Evolutionary conservation across 2,329 filamentous ascomycete genomes (phyloP).

Genomic region (Metarhizium humberi): DNA sequence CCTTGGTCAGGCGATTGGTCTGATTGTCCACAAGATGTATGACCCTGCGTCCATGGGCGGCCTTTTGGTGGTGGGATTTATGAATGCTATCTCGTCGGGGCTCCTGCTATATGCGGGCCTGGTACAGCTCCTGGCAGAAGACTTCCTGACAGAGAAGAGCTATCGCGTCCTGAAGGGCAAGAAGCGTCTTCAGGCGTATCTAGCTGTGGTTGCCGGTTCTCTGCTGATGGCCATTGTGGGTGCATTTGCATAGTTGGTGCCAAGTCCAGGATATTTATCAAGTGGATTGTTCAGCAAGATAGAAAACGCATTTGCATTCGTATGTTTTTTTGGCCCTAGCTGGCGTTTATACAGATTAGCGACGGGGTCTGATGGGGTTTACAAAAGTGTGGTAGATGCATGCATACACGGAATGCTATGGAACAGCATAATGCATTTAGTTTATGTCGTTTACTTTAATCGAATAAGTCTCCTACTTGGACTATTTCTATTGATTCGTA

Average conservation of each 20-base stretch:
- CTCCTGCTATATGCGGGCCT: slow-evolving; percentile 73
- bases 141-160: slow-evolving; percentile 70
- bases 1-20: slow-evolving; percentile 72
- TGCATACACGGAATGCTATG: no score
- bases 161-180: slow-evolving; percentile 56
- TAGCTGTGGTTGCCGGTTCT: slow-evolving; percentile 55
- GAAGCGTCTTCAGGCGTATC: slow-evolving; percentile 51
- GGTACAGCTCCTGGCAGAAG: slow-evolving; percentile 76
- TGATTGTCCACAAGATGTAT: slow-evolving; percentile 70
- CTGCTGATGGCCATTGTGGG: slow-evolving; percentile 63
- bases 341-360: background rate
- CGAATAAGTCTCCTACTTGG: no score
- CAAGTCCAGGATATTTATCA: background rate
- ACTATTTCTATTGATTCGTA: no score
- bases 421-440: no score
- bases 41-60: slow-evolving; percentile 62
- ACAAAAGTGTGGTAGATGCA: no score
- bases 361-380: no score
- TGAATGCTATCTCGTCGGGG: slow-evolving; percentile 78
- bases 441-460: no score
- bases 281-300: background rate
- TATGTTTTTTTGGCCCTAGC: background rate
- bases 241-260: slow-evolving; percentile 51
- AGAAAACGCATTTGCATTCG: background rate
- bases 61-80: slow-evolving; percentile 73